Base-by-base conservation (phyloP, 2,329 filamentous ascomycete genomes). In the Calonectria montana region DNA sequence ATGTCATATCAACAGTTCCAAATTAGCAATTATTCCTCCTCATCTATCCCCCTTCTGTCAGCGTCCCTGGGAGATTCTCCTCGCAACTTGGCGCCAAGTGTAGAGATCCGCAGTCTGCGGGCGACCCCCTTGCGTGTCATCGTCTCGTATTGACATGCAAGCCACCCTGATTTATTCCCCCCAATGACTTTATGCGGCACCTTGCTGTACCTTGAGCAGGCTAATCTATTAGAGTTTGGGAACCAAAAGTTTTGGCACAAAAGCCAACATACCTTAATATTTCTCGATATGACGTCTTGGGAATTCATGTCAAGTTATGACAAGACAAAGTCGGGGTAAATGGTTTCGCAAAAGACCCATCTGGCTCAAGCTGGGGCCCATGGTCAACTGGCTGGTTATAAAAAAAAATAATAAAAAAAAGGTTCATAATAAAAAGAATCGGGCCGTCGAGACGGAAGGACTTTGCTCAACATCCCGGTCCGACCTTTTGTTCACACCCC, bases 131-230 rank as follows among this genome's bases (percentile, higher is more conserved):
- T 66, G 68, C 27, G 15, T 35, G 63, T 66, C 68, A 70, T 70
- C 45, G 68, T 70, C 68, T 66, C 68, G 63, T 61, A 35, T 70
- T 62, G 45, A 47, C 62, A 66, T 61, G 45, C 68, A 37, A 50
- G 37, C 55, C 63, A 66, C 43, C 57, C 45, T 21, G 31, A 48
- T 66, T 63, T 31, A 3, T 10, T 12, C 31, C 47, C 41, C 41
- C 45, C 25, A 43, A 47, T 23, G 43, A n/a, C 63, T 55, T 55
- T 21, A 50, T 62, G 68, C 39, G 62, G 66, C 68, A 25, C 35
- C 25, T 23, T 55, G n/a, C 35, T 55, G 27, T 37, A 61, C 68
- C 63, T 35, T 62, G 31, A 53, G 45, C 55, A 37, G 63, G 27
- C 29, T 29, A 48, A 47, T 63, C 63, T 31, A 63, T 70, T 41